Conservation (phyloP, 1,284 basidiomycete species). For the Cystobasidium slooffiae region DNA sequence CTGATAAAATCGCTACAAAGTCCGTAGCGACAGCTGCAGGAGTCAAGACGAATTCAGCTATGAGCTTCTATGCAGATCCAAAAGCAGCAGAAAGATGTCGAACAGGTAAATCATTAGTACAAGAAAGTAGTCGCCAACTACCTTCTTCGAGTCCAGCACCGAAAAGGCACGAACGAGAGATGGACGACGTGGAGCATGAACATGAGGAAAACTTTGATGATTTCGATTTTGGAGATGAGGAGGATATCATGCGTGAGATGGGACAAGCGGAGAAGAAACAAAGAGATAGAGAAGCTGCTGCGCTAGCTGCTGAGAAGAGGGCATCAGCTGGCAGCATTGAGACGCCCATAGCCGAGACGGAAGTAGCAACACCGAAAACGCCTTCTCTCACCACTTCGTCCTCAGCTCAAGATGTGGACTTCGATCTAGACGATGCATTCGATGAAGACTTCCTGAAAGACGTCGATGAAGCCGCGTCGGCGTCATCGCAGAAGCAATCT, state of each 20-base stretch:
- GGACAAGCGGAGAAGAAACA: slow-evolving; percentile 11
- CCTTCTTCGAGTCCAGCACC: not conserved
- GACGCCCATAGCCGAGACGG: not conserved
- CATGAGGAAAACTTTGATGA: slow-evolving; percentile 38
- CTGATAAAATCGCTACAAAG: not conserved
- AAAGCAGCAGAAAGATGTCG: not conserved
- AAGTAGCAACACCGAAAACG: not conserved
- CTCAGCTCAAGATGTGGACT: slow-evolving; percentile 7
- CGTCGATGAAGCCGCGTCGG: not conserved
- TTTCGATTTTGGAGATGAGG: slow-evolving; percentile 44
- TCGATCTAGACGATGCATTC: slow-evolving; percentile 12
- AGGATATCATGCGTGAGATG: slow-evolving; percentile 45
- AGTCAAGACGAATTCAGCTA: slow-evolving; percentile 8
- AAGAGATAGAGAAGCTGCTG: slow-evolving; percentile 16
- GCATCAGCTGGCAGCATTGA: not conserved
- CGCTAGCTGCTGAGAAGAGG: slow-evolving; percentile 12
- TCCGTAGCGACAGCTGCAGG: not conserved
- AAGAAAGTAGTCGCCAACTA: not conserved
- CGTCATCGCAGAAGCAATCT: not conserved
- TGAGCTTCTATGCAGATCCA: slow-evolving; percentile 28
- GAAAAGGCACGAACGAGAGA: not conserved
- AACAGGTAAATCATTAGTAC: not conserved
- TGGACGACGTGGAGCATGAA: slow-evolving; percentile 23
- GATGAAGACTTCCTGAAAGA: slow-evolving; percentile 26
- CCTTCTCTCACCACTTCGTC: slow-evolving; percentile 27